Evolutionary conservation across 2,329 filamentous ascomycete species (phyloP), one percentile per base, ranked within the genome.

Genomic region (Emericellopsis atlantica): DNA sequence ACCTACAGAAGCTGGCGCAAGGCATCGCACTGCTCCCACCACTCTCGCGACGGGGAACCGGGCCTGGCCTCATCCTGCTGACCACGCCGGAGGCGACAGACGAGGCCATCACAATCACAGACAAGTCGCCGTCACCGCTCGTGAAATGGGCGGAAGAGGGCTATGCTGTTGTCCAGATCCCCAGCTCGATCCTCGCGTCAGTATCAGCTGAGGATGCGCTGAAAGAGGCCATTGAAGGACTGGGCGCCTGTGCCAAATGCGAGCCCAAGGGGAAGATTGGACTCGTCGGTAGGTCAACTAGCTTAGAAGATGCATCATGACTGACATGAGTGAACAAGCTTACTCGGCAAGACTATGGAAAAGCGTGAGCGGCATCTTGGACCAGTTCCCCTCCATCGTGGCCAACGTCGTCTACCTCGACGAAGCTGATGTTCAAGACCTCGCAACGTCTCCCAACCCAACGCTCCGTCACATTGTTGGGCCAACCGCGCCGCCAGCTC

Each of bases 81-180:
- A 35, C 32, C 18, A 35, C 32, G n/a, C 9, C n/a, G 7, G 32
- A 35, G n/a, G 32, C 32, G 7, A 21, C n/a, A 15, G 32, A 35
- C 18, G 32, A 35, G 32, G 32, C 9, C n/a, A 35, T 35, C 32
- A 35, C 32, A 9, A 35, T 35, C n/a, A 35, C 32, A 15, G 32
- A 35, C 8, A 35, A 35, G 32, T 15, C 32, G n/a, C 79, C 79
- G 0, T 64, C 70, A 8, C 73, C 75, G 0, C 50, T 74, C 12
- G 53, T 73, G 45, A 85, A 84, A 56, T 84, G 81, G 81, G 79
- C 79, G 0, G 80, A 85, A 52, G 81, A 85, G 53, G 77, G 80
- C 0, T 84, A 74, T 47, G 63, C 72, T 0, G 76, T 84, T 4
- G 74, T 45, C 0, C 69, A 81, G 52, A 52, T 83, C 1, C 51